A percentile compares a stretch with the other conserved stretches of the same genome.
Conservation (phyloP, 108 stramenopile genomes). For the Pseudonitzschia delicatissima region DNA sequence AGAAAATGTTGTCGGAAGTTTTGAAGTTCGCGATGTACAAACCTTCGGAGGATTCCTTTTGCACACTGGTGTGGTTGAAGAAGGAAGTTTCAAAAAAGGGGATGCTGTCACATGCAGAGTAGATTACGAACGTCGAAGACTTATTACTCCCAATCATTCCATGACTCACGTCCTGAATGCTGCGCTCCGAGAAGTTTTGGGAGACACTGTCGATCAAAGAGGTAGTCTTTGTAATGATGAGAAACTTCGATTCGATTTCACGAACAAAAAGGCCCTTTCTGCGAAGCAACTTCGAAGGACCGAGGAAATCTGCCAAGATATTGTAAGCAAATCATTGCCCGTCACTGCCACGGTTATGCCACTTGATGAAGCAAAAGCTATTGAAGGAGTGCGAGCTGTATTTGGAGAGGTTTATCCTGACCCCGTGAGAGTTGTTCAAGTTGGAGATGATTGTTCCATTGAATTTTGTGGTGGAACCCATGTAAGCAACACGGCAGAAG, state of each 20-base stretch:
- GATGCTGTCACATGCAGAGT: slow-evolving; percentile 78
- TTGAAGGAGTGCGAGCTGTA: slow-evolving; percentile 92
- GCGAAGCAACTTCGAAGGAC: slow-evolving; percentile 74
- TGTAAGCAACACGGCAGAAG: slow-evolving; percentile 91
- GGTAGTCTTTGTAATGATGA: slow-evolving; percentile 90
- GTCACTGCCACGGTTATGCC: slow-evolving; percentile 73
- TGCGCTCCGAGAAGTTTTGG: slow-evolving; percentile 90
- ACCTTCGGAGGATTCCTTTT: slow-evolving; percentile 87
- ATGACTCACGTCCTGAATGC: slow-evolving; percentile 99
- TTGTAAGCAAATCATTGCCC: slow-evolving; percentile 57
- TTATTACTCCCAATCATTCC: slow-evolving; percentile 96
- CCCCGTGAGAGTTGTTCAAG: slow-evolving; percentile 92
- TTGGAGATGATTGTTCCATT: slow-evolving; percentile 88
- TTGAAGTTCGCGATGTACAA: slow-evolving; percentile 84
- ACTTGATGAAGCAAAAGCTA: slow-evolving; percentile 77
- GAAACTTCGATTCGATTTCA: slow-evolving; percentile 98
- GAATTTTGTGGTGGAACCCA: slow-evolving; percentile 99
- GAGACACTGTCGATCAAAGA: slow-evolving; percentile 83
- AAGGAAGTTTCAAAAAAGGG: slow-evolving; percentile 63
- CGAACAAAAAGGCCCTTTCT: slow-evolving; percentile 85
- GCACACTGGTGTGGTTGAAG: slow-evolving; percentile 72
- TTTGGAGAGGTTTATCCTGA: slow-evolving; percentile 99
- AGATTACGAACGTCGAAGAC: slow-evolving; percentile 88
- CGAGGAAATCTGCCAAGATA: slow-evolving; percentile 83
- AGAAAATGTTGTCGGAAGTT: slow-evolving; percentile 68